Base-by-base conservation (phyloP, 73 alveolate genomes). In the Tetrahymena elliotti region DNA sequence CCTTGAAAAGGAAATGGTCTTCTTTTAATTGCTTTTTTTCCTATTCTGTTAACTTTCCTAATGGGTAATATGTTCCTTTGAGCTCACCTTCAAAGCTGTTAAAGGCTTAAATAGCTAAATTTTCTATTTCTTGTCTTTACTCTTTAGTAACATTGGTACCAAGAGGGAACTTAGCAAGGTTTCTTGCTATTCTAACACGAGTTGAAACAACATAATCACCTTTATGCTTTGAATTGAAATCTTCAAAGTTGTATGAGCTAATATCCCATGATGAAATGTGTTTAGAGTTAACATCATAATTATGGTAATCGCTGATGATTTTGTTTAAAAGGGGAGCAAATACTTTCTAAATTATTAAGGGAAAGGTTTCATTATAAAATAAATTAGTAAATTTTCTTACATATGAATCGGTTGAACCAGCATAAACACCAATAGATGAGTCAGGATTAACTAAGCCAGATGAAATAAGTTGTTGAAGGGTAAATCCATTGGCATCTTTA, bases 91-190 rank as follows among this genome's bases (percentile, higher is more conserved):
- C 52, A 92, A 95, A 95, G 93, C 83, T 53, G 35, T 27, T 84
- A 20, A 95, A 38, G 6, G 96, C 96, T 31, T 95, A 20, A 37
- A 47, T 39, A 36, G 94, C 96, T 3, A 36, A 39, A 4, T 35
- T 35, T 52, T 95, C 97, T 53, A 95, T 93, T 38, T 95, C 12
- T 35, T 93, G 39, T 68, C 97, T 95, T 40, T 95, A 93, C 34
- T 93, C 97, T 37, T 93, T 93, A 1, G 97, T 54, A 27, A 95
- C 33, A 3, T 94, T 95, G 52, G 97, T 95, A 36, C 94, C 96
- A 34, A 95, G 94, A 38, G 97, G 97, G 96, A 93, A 95, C 24
- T 84, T 95, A 95, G 94, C 96, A 4, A 95, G 93, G 53, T 95
- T 95, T 95, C 97, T 95, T 15, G 94, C 96, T 4, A 95, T 95